Percentiles rank a stretch among this genome's conserved stretches.
These are phyloP conservation scores for Nothophoma quercina DNA, from an alignment of 2,329 filamentous ascomycete genomes.

Conservation along the genomic window DNA sequence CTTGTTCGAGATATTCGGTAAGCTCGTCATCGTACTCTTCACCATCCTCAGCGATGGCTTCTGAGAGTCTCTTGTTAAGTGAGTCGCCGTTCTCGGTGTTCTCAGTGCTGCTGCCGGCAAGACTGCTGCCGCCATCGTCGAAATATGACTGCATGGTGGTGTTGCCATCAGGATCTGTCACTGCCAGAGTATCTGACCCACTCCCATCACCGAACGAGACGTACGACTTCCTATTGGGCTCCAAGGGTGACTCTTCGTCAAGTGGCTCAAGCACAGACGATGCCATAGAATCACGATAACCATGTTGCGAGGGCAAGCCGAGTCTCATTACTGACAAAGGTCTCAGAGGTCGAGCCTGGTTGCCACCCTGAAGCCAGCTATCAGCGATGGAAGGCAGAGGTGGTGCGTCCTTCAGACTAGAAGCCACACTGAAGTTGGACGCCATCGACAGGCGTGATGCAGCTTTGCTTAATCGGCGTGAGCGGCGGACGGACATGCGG, in stretches of 20 bases:
- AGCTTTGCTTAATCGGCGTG: constrained; percentile 87
- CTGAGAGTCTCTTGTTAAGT: constrained; percentile 80
- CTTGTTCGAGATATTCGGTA: constrained; percentile 86
- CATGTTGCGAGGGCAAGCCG: constrained; percentile 63
- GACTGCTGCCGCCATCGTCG: constrained; percentile 78
- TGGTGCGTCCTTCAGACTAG: constrained; percentile 89
- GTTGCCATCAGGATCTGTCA: constrained; percentile 80
- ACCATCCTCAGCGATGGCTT: constrained; percentile 87
- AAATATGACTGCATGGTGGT: constrained; percentile 78
- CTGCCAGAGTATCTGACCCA: constrained; percentile 72
- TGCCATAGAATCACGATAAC: constrained; percentile 85
- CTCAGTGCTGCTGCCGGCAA: constrained; percentile 70
- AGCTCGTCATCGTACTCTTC: constrained; percentile 91
- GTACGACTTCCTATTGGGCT: constrained; percentile 93
- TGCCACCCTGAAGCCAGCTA: constrained; percentile 76
- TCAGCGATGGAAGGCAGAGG: constrained; percentile 96
- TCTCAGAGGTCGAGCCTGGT: constrained; percentile 57
- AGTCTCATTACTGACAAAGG: constrained; percentile 68
- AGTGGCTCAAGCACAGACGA: constrained; percentile 89
- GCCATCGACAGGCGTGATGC: constrained; percentile 93
- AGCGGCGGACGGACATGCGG: constrained; percentile 88
- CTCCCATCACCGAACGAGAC: constrained; percentile 83
- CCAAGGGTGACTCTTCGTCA: constrained; percentile 86
- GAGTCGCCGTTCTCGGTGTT: constrained; percentile 70
- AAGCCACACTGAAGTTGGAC: constrained; percentile 91